Conservation (phyloP, 1,284 basidiomycete genomes). For the Lignosus rhinocerotis region DNA sequence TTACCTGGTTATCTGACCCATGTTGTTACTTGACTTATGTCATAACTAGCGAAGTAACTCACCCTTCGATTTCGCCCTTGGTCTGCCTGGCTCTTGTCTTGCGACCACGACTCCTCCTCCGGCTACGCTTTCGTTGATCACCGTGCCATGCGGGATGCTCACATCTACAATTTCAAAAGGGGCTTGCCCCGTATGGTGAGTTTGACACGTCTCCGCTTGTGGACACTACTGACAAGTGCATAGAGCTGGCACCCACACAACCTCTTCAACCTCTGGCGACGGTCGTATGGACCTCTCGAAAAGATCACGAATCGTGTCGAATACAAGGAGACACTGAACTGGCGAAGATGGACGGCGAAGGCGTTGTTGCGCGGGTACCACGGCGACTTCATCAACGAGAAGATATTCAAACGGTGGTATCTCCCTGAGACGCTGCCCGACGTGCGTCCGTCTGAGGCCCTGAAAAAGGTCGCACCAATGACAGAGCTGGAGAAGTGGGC, state of each 20-base stretch:
- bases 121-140: conserved; percentile 9
- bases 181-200: conserved; percentile 49
- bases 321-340: conserved; percentile 75
- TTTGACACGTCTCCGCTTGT: background rate
- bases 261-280: conserved; percentile 69
- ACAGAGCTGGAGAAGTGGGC: conserved; percentile 45
- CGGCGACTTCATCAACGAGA: conserved; percentile 93
- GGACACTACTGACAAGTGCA: conserved; percentile 5
- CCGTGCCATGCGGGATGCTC: conserved; percentile 40
- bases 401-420: conserved; percentile 95
- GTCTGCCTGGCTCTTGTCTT: conserved; percentile 1
- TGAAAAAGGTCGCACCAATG: conserved; percentile 37
- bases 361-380: conserved; percentile 93
- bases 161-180: conserved; percentile 38
- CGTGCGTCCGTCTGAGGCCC: conserved; percentile 60
- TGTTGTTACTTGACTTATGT: too few species aligned
- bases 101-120: conserved; percentile 17
- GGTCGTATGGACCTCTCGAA: conserved; percentile 50
- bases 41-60: too few species aligned
- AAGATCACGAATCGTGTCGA: conserved; percentile 58
- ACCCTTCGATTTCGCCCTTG: too few species aligned
- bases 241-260: conserved; percentile 83
- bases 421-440: conserved; percentile 87
- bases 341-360: conserved; percentile 92
- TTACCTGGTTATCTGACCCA: too few species aligned